A percentile compares a stretch with the other conserved stretches of the same genome.
phyloP scores from a whole-genome alignment of 2,329 filamentous ascomycete genomes.

The Ceratocystis cubensis region DNA sequence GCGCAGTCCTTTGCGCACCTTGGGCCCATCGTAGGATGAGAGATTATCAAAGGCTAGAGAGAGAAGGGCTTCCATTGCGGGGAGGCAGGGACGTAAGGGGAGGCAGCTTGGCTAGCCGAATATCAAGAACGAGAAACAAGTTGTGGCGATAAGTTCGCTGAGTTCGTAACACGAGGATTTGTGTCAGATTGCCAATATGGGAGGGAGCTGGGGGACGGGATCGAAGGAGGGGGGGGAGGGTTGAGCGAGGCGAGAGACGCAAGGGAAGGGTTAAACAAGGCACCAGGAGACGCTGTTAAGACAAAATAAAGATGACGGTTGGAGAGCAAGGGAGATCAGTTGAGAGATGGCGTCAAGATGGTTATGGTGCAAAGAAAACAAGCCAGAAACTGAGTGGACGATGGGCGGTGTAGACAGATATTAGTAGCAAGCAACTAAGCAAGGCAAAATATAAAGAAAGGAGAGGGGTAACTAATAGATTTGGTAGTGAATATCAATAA shows the following conservation, averaged over 20 bases:
- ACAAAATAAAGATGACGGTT: neutral
- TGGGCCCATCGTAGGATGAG: constrained; percentile 76
- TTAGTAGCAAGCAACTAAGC: too few species aligned
- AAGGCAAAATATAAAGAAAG: neutral
- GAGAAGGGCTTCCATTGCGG: constrained; percentile 74
- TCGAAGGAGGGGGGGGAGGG: neutral
- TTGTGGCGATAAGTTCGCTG: neutral
- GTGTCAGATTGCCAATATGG: neutral
- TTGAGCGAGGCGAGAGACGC: neutral
- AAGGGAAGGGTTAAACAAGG: neutral
- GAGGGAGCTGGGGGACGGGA: neutral
- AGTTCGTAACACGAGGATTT: neutral
- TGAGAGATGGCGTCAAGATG: neutral
- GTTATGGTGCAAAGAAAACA: neutral
- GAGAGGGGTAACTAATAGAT: neutral
- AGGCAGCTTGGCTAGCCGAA: neutral
- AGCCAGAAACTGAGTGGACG: neutral
- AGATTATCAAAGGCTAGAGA: constrained; percentile 94
- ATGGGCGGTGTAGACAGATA: neutral
- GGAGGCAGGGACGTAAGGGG: constrained; percentile 18
- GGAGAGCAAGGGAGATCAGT: neutral
- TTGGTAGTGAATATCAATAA: neutral
- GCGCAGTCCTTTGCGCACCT: constrained; percentile 84
- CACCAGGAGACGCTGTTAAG: neutral
- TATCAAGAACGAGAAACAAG: neutral